These are phyloP conservation scores for Rhodotorula sphaerocarpa DNA, from an alignment of 768 basidiomycete species.

Conservation along the genomic window DNA sequence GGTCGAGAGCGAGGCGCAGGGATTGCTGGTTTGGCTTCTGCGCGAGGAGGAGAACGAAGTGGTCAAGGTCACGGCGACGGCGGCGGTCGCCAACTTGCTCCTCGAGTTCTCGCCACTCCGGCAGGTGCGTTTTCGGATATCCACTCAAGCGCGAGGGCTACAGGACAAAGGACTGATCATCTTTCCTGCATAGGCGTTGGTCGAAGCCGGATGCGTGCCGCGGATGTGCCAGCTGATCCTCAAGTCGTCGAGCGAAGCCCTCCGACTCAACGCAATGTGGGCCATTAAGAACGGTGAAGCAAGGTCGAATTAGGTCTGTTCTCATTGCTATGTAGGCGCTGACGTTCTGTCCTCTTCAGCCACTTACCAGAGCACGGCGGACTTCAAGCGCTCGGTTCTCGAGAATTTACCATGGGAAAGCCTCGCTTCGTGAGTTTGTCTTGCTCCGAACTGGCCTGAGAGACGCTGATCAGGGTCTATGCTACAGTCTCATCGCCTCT, in stretches of 20 bases:
- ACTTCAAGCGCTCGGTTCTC: conserved; percentile 28
- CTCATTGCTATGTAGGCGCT: too few relatives aligned
- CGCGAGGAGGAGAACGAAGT: conserved; percentile 36
- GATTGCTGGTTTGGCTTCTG: conserved; percentile 59
- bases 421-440: conserved; percentile 22
- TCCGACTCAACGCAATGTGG: conserved; percentile 28
- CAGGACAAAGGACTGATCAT: too few relatives aligned
- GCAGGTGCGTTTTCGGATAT: conserved; percentile 1
- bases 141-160: too few relatives aligned
- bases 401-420: conserved; percentile 22
- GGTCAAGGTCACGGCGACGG: conserved; percentile 29
- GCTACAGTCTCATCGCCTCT: conserved; percentile 8
- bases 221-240: conserved; percentile 21
- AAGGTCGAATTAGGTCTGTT: too few relatives aligned
- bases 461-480: background rate
- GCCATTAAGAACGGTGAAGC: conserved; percentile 38
- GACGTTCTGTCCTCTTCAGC: too few relatives aligned
- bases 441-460: background rate
- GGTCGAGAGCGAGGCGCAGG: conserved; percentile 70
- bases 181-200: too few relatives aligned
- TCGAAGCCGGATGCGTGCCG: conserved; percentile 23
- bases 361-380: conserved; percentile 22
- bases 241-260: background rate
- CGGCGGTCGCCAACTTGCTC: conserved; percentile 33
- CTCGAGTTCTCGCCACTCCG: conserved; percentile 39